These are phyloP conservation scores for Pistacia vera DNA, from an alignment of 345 rosid genomes.

Conservation along the genomic window DNA sequence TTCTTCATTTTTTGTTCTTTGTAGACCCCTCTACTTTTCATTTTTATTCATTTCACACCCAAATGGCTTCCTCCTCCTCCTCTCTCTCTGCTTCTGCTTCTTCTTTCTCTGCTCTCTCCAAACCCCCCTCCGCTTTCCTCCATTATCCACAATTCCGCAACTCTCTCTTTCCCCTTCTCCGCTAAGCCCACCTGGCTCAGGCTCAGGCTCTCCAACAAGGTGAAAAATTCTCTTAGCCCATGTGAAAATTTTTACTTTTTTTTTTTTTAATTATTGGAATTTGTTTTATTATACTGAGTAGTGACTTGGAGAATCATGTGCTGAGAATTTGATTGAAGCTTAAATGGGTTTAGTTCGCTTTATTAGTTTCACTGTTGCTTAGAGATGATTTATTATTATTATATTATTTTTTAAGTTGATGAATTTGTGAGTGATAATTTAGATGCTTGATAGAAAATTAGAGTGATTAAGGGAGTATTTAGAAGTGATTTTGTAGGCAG, in stretches of 20 bases:
- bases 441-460: background rate
- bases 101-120: constrained; percentile 35
- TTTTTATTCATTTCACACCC: background rate
- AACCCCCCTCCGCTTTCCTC: constrained; percentile 34
- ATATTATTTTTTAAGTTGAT: too few species aligned
- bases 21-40: background rate
- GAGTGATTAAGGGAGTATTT: background rate
- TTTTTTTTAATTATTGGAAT: background rate
- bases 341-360: background rate
- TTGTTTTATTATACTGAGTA: background rate
- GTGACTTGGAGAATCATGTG: background rate
- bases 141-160: constrained; percentile 27
- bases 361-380: background rate
- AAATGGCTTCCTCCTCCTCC: constrained; percentile 47
- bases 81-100: constrained; percentile 45
- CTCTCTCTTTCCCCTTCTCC: constrained; percentile 50
- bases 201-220: constrained; percentile 52
- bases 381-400: too few species aligned
- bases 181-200: constrained; percentile 20
- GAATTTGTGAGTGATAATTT: background rate
- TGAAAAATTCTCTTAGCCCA: constrained; percentile 3
- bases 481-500: background rate
- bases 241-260: too few species aligned
- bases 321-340: background rate
- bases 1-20: background rate